Evolutionary conservation across 768 basidiomycete species (phyloP).

Genomic region (Mycena crocata): DNA sequence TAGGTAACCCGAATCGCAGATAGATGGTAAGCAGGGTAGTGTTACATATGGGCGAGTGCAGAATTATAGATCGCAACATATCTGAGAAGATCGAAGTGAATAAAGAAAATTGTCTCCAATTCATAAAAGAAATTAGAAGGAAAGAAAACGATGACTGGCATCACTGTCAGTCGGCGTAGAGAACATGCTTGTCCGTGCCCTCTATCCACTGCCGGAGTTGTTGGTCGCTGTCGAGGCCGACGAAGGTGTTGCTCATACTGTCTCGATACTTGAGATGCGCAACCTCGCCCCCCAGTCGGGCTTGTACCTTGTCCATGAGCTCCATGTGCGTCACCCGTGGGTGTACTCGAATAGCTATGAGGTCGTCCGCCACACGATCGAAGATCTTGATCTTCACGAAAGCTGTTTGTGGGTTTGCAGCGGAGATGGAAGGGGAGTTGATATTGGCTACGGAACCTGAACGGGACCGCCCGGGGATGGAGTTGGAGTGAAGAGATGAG

Average conservation of each 20-base stretch:
- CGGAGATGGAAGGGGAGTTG: conserved; percentile 76
- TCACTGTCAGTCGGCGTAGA: conserved; percentile 75
- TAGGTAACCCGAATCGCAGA: conserved; percentile 17
- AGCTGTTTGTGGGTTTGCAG: conserved; percentile 82
- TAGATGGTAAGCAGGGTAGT: conserved; percentile 30
- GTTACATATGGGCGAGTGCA: conserved; percentile 27
- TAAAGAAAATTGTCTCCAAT: conserved; percentile 31
- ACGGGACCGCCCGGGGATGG: conserved; percentile 13
- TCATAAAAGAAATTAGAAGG: conserved; percentile 23
- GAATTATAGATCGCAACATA: conserved; percentile 22
- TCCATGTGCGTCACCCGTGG: conserved; percentile 89
- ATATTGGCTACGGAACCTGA: conserved; percentile 58
- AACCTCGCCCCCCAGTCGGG: conserved; percentile 83
- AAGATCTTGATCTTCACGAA: conserved; percentile 99
- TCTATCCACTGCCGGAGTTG: conserved; percentile 81
- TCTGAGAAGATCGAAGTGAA: conserved; percentile 28
- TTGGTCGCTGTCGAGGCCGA: conserved; percentile 71
- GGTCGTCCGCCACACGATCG: conserved; percentile 91
- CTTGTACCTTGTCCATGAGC: conserved; percentile 92
- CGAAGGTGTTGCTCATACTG: conserved; percentile 71
- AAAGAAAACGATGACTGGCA: not conserved
- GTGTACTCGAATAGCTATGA: conserved; percentile 97
- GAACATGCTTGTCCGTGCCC: conserved; percentile 82
- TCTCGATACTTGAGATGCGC: conserved; percentile 79
- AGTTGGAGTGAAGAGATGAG: conserved; percentile 59